These are phyloP conservation scores for Neophaeococcomyces mojaviensis DNA, from an alignment of 2,329 filamentous ascomycete genomes.

Conservation along the genomic window DNA sequence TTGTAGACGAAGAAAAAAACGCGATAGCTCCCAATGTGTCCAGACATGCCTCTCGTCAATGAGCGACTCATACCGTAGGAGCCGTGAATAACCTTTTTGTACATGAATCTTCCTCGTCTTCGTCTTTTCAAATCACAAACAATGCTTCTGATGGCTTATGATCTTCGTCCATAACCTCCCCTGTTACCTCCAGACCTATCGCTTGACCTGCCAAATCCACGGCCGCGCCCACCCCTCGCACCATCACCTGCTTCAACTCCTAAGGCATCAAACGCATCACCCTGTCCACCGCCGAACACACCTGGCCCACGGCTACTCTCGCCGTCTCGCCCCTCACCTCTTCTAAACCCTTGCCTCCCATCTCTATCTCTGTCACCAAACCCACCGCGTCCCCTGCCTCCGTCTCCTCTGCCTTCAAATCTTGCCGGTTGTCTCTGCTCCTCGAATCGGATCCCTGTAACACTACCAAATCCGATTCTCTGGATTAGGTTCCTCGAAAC, in stretches of 20 bases:
- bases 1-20: too few relatives aligned
- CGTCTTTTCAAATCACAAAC: too few relatives aligned
- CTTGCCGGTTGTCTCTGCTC: constrained; percentile 2
- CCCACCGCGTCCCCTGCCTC: background rate
- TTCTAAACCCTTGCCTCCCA: constrained; percentile 8
- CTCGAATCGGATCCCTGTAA: constrained; percentile 24
- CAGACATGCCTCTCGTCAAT: too few relatives aligned
- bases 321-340: constrained; percentile 3
- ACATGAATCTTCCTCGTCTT: too few relatives aligned
- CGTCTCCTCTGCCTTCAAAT: background rate
- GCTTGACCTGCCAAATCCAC: background rate
- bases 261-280: background rate
- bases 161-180: too few relatives aligned
- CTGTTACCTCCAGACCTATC: too few relatives aligned
- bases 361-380: constrained; percentile 5
- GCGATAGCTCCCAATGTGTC: too few relatives aligned
- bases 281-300: constrained; percentile 1
- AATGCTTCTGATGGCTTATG: too few relatives aligned
- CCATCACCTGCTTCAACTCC: background rate
- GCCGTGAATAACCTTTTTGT: too few relatives aligned
- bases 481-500: constrained; percentile 21
- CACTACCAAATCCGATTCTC: constrained; percentile 26
- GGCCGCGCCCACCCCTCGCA: background rate
- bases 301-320: constrained; percentile 2
- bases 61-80: too few relatives aligned